Conservation (phyloP, 2,329 filamentous ascomycete species). For the Trichoderma gracile region DNA sequence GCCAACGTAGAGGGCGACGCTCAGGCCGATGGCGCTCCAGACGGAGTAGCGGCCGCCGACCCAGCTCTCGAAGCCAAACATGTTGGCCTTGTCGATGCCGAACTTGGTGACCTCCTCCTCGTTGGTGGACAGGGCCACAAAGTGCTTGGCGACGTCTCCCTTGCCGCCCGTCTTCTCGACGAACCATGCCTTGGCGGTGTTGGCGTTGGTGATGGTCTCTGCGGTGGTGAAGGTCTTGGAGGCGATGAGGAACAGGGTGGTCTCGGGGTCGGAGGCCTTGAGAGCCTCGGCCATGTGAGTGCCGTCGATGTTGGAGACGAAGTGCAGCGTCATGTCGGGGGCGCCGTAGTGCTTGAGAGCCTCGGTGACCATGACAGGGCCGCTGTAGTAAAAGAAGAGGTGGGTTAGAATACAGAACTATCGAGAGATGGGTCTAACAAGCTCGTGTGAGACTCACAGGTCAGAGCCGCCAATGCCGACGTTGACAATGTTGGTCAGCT, state of each 20-base stretch:
- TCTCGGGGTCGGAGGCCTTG: slow-evolving; percentile 86
- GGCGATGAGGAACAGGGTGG: slow-evolving; percentile 96
- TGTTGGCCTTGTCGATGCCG: slow-evolving; percentile 97
- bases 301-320: slow-evolving; percentile 99
- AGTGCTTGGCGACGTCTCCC: slow-evolving; percentile 95
- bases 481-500: slow-evolving; percentile 94
- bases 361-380: slow-evolving; percentile 98
- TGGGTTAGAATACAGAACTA: slow-evolving; percentile 1
- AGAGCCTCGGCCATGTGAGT: slow-evolving; percentile 96
- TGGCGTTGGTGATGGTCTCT: slow-evolving; percentile 95
- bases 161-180: slow-evolving; percentile 73
- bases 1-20: slow-evolving; percentile 91
- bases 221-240: slow-evolving; percentile 99
- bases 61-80: slow-evolving; percentile 99
- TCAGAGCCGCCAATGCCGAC: slow-evolving; percentile 98
- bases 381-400: slow-evolving; percentile 53
- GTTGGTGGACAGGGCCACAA: slow-evolving; percentile 96
- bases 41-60: slow-evolving; percentile 98
- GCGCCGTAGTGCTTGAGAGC: slow-evolving; percentile 93
- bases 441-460: slow-evolving; percentile 66
- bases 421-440: no score
- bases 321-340: slow-evolving; percentile 85
- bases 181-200: slow-evolving; percentile 97
- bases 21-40: slow-evolving; percentile 97
- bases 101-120: slow-evolving; percentile 95